These are phyloP conservation scores for Colletotrichum spinosum DNA, from an alignment of 2,329 filamentous ascomycete genomes.

Conservation along the genomic window DNA sequence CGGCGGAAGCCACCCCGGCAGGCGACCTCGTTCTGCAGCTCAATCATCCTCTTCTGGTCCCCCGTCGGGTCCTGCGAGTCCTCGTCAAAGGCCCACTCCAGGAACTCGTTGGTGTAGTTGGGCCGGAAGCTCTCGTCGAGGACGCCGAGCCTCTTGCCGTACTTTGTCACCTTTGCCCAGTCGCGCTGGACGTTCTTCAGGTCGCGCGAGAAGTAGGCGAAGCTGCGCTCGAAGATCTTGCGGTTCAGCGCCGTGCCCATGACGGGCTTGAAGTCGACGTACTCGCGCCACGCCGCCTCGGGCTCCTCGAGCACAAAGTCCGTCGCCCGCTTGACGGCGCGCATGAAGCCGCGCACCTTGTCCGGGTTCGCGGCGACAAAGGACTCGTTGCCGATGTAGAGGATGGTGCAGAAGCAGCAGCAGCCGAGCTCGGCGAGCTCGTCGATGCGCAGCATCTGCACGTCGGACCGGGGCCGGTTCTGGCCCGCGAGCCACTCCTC, in stretches of 20 bases:
- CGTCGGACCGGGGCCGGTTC: conserved; percentile 72
- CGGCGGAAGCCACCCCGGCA: conserved; percentile 72
- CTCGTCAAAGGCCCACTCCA: conserved; percentile 72
- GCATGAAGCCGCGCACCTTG: conserved; percentile 75
- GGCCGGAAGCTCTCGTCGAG: conserved; percentile 71
- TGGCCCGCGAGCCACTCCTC: conserved; percentile 78
- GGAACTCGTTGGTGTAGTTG: conserved; percentile 81
- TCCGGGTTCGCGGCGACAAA: conserved; percentile 76
- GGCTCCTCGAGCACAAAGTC: conserved; percentile 77
- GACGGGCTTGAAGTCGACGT: conserved; percentile 77
- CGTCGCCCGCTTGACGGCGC: conserved; percentile 79
- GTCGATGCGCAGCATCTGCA: conserved; percentile 85
- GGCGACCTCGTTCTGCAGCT: conserved; percentile 75
- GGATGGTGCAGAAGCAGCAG: conserved; percentile 86
- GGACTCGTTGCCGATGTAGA: conserved; percentile 82
- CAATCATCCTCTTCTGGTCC: conserved; percentile 80
- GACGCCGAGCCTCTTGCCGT: conserved; percentile 79
- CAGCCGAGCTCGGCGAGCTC: conserved; percentile 83
- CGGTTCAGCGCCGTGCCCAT: conserved; percentile 77
- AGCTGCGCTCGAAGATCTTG: conserved; percentile 85
- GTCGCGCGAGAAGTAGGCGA: conserved; percentile 80
- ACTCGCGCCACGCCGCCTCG: conserved; percentile 73
- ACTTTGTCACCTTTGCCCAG: conserved; percentile 82
- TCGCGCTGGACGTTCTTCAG: conserved; percentile 80
- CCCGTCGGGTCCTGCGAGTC: conserved; percentile 76